Evolutionary conservation across 805 yeast species (phyloP).

Genomic region (Saccharomyces mikatae): DNA sequence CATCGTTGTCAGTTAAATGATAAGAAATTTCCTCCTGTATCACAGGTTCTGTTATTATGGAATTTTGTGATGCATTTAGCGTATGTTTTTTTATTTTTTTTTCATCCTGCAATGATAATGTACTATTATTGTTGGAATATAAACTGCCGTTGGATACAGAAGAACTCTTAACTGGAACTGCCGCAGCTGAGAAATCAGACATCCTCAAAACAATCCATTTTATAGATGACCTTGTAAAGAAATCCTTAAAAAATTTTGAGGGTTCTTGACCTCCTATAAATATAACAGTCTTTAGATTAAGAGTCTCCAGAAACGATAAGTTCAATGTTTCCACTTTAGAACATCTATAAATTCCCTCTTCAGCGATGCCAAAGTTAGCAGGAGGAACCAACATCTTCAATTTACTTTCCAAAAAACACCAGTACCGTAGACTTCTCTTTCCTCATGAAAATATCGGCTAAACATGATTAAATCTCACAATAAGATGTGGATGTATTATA

Average conservation of each 20-base stretch:
- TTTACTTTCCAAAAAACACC: neutral
- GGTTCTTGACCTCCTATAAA: constrained; percentile 83
- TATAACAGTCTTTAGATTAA: constrained; percentile 58
- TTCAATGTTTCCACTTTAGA: constrained; percentile 69
- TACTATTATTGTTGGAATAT: neutral
- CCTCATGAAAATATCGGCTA: no score
- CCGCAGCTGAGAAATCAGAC: constrained; percentile 21
- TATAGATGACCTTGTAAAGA: constrained; percentile 49
- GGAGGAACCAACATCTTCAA: constrained; percentile 80
- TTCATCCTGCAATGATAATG: neutral
- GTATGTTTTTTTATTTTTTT: neutral
- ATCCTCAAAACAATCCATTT: constrained; percentile 36
- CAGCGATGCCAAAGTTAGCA: constrained; percentile 85
- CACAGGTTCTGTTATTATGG: neutral
- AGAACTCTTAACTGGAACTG: constrained; percentile 12
- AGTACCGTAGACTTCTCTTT: neutral
- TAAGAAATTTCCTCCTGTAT: constrained; percentile 3
- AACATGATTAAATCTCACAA: no score
- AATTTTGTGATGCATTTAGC: neutral
- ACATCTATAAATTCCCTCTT: constrained; percentile 78
- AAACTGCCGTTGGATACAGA: neutral
- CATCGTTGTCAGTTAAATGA: constrained; percentile 37
- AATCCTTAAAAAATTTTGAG: constrained; percentile 57
- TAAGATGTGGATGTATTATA: no score
- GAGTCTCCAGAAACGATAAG: constrained; percentile 68